phyloP scores from a whole-genome alignment of 257 asterid species.

The Gynochthodes officinalis region DNA sequence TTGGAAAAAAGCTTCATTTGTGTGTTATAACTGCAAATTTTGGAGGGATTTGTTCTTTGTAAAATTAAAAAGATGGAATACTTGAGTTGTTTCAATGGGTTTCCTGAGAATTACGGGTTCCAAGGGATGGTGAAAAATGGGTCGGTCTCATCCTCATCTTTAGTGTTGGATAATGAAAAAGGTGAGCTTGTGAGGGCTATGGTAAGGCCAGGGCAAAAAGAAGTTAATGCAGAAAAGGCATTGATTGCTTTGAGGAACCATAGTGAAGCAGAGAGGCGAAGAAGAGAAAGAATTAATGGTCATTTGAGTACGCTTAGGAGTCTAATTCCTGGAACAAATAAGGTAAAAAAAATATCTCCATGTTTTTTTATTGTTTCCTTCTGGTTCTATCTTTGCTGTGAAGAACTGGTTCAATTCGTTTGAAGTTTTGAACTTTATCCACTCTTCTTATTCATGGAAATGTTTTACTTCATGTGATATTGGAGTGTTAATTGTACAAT shows the following conservation, averaged over 20 bases:
- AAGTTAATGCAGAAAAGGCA: constrained; percentile 58
- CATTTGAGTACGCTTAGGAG: constrained; percentile 71
- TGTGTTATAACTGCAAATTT: background rate
- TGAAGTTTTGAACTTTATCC: background rate
- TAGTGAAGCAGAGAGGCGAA: constrained; percentile 77
- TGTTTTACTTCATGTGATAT: background rate
- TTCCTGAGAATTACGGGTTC: constrained; percentile 34
- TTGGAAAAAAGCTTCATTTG: background rate
- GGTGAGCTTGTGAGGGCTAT: constrained; percentile 61
- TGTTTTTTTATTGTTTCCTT: background rate
- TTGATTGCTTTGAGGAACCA: constrained; percentile 76
- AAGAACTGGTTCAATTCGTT: background rate
- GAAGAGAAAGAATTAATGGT: constrained; percentile 76
- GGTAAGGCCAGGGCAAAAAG: constrained; percentile 45
- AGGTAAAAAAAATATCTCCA: constrained; percentile 34
- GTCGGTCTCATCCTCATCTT: constrained; percentile 36
- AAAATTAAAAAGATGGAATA: constrained; percentile 38
- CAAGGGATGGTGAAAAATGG: constrained; percentile 40
- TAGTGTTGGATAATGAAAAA: constrained; percentile 55
- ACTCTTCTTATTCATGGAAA: background rate
- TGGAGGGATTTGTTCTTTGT: background rate
- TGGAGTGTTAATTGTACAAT: background rate
- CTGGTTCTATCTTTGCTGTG: background rate
- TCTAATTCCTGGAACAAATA: constrained; percentile 63
- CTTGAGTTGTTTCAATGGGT: constrained; percentile 37